Evolutionary conservation across 2,329 filamentous ascomycete genomes (phyloP).

Genomic region (Aureobasidium uvarum): DNA sequence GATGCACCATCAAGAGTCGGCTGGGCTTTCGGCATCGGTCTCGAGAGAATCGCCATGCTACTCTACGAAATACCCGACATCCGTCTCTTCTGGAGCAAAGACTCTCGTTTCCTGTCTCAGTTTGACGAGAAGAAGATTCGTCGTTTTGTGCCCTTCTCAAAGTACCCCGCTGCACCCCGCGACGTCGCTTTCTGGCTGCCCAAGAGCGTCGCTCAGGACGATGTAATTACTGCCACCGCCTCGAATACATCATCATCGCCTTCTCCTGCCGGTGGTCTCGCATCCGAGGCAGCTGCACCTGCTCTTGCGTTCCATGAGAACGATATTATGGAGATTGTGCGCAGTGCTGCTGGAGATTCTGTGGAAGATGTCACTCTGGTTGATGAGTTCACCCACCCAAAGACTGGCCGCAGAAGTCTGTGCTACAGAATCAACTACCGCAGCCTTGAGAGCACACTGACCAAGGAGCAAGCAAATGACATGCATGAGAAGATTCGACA

Average conservation of each 20-base stretch:
- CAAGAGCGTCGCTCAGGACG: constrained; percentile 31
- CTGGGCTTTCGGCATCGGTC: constrained; percentile 93
- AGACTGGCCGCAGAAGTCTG: constrained; percentile 76
- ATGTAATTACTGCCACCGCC: constrained; percentile 35
- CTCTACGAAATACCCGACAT: constrained; percentile 96
- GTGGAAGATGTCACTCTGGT: constrained; percentile 84
- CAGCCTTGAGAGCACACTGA: constrained; percentile 86
- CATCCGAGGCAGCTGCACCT: constrained; percentile 37
- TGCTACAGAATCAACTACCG: constrained; percentile 95
- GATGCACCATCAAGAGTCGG: constrained; percentile 72
- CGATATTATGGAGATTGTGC: constrained; percentile 94
- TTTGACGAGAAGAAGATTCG: constrained; percentile 59
- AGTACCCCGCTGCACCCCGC: constrained; percentile 82
- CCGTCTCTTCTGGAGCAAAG: constrained; percentile 89
- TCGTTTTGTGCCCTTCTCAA: constrained; percentile 84
- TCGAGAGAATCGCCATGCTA: constrained; percentile 96
- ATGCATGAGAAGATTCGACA: constrained; percentile 68
- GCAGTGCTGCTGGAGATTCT: constrained; percentile 74
- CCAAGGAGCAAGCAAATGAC: constrained; percentile 73
- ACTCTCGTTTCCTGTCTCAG: constrained; percentile 80
- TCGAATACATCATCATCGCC: constrained; percentile 37
- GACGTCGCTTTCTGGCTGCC: constrained; percentile 92
- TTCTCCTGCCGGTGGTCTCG: constrained; percentile 39
- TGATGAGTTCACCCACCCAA: constrained; percentile 86
- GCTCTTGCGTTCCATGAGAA: constrained; percentile 73